Conservation (phyloP, 2,329 filamentous ascomycete genomes). For the Tolypocladium inflatum region DNA sequence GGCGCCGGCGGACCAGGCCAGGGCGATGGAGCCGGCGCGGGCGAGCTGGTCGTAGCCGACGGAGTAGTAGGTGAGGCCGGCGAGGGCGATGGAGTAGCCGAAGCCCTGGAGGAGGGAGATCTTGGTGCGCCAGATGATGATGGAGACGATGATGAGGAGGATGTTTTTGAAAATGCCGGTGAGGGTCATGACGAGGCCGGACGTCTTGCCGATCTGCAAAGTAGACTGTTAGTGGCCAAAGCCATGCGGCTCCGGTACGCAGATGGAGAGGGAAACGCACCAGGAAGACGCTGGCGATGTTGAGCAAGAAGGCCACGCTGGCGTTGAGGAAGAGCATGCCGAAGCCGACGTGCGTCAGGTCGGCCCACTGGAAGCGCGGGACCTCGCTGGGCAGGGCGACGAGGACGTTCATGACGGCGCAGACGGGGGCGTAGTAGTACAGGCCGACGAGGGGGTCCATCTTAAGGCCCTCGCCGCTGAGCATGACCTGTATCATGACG, state of each 20-base stretch:
- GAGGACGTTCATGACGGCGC: constrained; percentile 68
- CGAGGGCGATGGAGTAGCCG: constrained; percentile 64
- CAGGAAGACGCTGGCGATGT: constrained; percentile 77
- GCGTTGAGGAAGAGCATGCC: constrained; percentile 63
- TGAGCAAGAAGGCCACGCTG: constrained; percentile 69
- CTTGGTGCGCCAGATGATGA: constrained; percentile 68
- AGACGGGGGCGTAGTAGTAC: constrained; percentile 84
- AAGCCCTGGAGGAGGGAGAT: constrained; percentile 63
- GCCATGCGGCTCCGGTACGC: too few relatives aligned
- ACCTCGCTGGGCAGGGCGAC: constrained; percentile 63
- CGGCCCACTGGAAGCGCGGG: constrained; percentile 52
- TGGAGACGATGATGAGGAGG: constrained; percentile 65
- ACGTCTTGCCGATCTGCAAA: constrained; percentile 73
- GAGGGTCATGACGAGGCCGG: constrained; percentile 74
- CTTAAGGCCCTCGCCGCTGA: constrained; percentile 66
- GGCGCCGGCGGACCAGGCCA: constrained; percentile 12
- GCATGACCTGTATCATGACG: constrained; percentile 76
- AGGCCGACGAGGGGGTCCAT: constrained; percentile 84
- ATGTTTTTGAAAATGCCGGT: constrained; percentile 85
- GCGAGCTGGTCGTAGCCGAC: constrained; percentile 25
- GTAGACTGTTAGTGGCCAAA: background rate
- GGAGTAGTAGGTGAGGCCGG: constrained; percentile 41
- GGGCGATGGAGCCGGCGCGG: constrained; percentile 10
- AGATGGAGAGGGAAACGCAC: constrained; percentile 37
- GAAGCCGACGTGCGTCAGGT: constrained; percentile 57